Evolutionary conservation across 345 rosid species (phyloP).

Genomic region (Bretschneidera sinensis): DNA sequence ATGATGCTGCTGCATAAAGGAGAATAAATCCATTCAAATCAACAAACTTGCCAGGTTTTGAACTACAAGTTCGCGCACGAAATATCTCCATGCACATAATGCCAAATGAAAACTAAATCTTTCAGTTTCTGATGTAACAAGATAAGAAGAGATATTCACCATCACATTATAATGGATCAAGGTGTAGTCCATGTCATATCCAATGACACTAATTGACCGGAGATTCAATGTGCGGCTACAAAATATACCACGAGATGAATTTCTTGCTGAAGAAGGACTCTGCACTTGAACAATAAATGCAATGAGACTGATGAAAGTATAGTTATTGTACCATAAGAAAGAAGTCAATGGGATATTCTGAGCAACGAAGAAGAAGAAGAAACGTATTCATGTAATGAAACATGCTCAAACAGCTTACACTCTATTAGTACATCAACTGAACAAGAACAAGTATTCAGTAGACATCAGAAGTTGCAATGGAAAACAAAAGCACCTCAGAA

Average conservation of each 20-base stretch:
- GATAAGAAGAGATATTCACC: slow-evolving; percentile 35
- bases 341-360: background rate
- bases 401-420: background rate
- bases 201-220: slow-evolving; percentile 91
- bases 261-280: slow-evolving; percentile 78
- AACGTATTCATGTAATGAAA: background rate
- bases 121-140: background rate
- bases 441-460: background rate
- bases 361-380: background rate
- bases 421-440: background rate
- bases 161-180: slow-evolving; percentile 88
- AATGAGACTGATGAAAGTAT: slow-evolving; percentile 14
- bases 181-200: slow-evolving; percentile 99
- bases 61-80: background rate
- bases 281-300: slow-evolving; percentile 24
- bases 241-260: slow-evolving; percentile 87
- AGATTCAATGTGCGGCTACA: slow-evolving; percentile 93
- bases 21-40: no score
- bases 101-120: background rate
- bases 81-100: background rate
- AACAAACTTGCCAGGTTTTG: background rate
- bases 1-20: no score
- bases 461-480: no score
- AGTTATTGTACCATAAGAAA: background rate
- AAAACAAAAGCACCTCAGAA: no score